Evolutionary conservation across 306 rosid species (phyloP).

Genomic region (Prinsepia uniflora): DNA sequence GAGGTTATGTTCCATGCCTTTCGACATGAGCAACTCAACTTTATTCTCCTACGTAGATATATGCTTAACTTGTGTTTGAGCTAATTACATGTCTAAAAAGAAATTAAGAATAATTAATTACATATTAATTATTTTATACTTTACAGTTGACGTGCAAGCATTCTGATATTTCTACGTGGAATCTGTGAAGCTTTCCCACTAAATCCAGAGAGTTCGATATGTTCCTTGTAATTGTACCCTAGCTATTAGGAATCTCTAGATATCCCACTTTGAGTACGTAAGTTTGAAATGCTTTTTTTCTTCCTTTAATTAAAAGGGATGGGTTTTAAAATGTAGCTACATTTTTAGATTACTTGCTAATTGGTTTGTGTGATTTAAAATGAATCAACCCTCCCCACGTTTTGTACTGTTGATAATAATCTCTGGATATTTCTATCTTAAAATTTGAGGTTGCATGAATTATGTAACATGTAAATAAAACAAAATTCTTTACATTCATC

Average conservation of each 20-base stretch:
- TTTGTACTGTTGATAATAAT: no score
- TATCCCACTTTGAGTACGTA: not conserved
- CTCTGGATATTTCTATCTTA: no score
- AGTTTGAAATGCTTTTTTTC: not conserved
- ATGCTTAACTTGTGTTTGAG: not conserved
- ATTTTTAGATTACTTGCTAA: not conserved
- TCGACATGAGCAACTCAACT: conserved; percentile 25
- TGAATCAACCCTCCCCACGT: no score
- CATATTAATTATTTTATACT: not conserved
- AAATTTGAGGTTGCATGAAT: no score
- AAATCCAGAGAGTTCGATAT: conserved; percentile 20
- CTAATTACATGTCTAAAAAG: not conserved
- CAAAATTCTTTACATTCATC: no score
- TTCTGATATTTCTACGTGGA: conserved; percentile 5
- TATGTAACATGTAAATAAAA: no score
- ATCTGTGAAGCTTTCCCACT: conserved; percentile 5
- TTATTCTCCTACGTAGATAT: no score
- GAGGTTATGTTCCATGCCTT: conserved; percentile 1
- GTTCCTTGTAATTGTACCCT: conserved; percentile 12
- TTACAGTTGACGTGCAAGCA: not conserved
- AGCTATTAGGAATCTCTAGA: not conserved
- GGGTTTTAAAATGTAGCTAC: not conserved
- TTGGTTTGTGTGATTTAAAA: not conserved
- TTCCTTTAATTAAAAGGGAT: not conserved
- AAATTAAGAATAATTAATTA: not conserved